These are phyloP conservation scores for Backusella mclennaniae DNA, from an alignment of 192 early-diverging fungal species.

Conservation along the genomic window DNA sequence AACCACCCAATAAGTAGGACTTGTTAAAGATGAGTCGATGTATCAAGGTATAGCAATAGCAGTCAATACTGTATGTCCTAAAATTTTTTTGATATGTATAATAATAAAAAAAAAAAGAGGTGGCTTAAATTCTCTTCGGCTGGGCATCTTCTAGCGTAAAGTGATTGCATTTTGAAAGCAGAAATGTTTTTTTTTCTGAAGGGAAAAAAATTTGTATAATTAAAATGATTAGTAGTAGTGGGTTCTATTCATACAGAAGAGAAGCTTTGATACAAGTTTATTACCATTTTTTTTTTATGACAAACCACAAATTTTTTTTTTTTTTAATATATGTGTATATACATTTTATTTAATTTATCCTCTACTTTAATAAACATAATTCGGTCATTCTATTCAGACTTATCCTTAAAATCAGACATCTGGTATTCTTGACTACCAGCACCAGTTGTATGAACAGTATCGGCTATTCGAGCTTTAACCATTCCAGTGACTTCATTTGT, in stretches of 20 bases:
- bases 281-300: no score
- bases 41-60: background rate
- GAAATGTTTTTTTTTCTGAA: no score
- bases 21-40: background rate
- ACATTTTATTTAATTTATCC: background rate
- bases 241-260: no score
- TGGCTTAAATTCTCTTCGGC: no score
- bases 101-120: no score
- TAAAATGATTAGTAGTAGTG: no score
- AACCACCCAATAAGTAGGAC: background rate
- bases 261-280: no score
- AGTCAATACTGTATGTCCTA: no score
- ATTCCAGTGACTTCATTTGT: conserved; percentile 42
- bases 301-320: background rate
- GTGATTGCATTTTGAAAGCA: no score
- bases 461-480: conserved; percentile 24
- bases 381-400: background rate
- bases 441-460: conserved; percentile 11
- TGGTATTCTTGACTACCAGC: background rate
- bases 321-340: background rate
- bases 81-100: no score
- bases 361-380: background rate
- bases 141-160: no score
- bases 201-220: no score
- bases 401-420: conserved; percentile 1